phyloP scores from a whole-genome alignment of 2,329 filamentous ascomycete genomes.

The Fusarium nodosum region DNA sequence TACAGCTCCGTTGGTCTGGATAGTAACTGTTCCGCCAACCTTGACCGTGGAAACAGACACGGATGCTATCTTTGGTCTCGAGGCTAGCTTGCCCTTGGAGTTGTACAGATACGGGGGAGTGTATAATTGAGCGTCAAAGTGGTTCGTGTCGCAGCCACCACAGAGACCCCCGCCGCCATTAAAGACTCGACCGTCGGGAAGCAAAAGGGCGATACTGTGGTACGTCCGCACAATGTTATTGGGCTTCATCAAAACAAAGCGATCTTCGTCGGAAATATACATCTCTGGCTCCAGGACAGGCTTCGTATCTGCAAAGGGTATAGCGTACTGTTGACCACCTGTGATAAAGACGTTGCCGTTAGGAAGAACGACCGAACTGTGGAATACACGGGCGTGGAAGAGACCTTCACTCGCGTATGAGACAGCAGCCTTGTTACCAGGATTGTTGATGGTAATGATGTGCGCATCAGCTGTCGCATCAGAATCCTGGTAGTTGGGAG shows the following conservation, averaged over 20 bases:
- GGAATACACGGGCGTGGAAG: slow-evolving; percentile 56
- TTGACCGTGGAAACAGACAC: slow-evolving; percentile 18
- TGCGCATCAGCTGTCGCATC: slow-evolving; percentile 60
- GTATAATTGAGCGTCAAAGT: slow-evolving; percentile 42
- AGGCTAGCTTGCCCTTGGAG: slow-evolving; percentile 23
- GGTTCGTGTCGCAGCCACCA: slow-evolving; percentile 28
- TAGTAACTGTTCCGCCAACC: slow-evolving; percentile 10
- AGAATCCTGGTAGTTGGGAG: slow-evolving; percentile 61
- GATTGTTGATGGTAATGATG: slow-evolving; percentile 61
- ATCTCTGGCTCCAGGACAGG: slow-evolving; percentile 33
- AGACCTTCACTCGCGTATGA: slow-evolving; percentile 28
- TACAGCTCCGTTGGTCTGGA: slow-evolving; percentile 11
- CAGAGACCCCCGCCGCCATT: slow-evolving; percentile 40
- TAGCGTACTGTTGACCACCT: slow-evolving; percentile 55
- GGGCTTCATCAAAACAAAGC: slow-evolving; percentile 26
- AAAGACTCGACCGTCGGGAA: slow-evolving; percentile 35
- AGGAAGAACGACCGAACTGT: slow-evolving; percentile 62
- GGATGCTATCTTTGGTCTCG: slow-evolving; percentile 21
- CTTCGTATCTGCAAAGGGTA: slow-evolving; percentile 37
- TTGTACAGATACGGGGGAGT: slow-evolving; percentile 30
- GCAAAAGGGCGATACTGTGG: slow-evolving; percentile 32
- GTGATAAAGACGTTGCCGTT: slow-evolving; percentile 63
- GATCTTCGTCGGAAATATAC: slow-evolving; percentile 9
- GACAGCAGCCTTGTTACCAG: slow-evolving; percentile 10
- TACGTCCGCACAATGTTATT: slow-evolving; percentile 36